Evolutionary conservation across 495 filamentous ascomycete genomes (phyloP).

Genomic region (Aeminium ludgeri): DNA sequence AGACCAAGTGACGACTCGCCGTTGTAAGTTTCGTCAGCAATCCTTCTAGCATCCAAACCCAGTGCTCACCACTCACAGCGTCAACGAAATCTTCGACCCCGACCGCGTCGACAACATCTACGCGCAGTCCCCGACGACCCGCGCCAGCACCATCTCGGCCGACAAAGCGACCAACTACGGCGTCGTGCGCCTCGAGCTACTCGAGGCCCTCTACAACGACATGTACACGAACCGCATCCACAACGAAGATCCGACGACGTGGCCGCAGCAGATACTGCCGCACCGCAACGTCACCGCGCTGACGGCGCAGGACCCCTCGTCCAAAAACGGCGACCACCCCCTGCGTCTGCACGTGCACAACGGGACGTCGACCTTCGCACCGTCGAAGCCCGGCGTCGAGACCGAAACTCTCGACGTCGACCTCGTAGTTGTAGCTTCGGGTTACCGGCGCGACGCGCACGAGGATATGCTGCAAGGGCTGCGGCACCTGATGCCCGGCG

Average conservation of each 20-base stretch:
- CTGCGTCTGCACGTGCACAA: conserved; percentile 22
- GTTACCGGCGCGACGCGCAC: conserved; percentile 66
- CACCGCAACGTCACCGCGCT: conserved; percentile 44
- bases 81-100: conserved; percentile 94
- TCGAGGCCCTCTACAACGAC: conserved; percentile 69
- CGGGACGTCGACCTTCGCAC: neutral
- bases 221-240: conserved; percentile 71
- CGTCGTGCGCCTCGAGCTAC: conserved; percentile 71
- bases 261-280: conserved; percentile 64
- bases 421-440: conserved; percentile 71
- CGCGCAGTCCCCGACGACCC: conserved; percentile 40
- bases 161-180: conserved; percentile 82
- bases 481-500: conserved; percentile 42
- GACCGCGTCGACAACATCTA: conserved; percentile 60
- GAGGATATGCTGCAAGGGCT: conserved; percentile 54
- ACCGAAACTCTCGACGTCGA: conserved; percentile 54
- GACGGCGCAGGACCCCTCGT: conserved; percentile 20
- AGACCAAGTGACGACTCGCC: conserved; percentile 88
- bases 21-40: conserved; percentile 45
- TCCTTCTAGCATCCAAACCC: neutral
- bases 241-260: conserved; percentile 48
- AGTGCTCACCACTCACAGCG: conserved; percentile 35
- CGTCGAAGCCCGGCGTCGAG: too few species aligned
- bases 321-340: conserved; percentile 1
- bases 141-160: conserved; percentile 41